Evolutionary conservation across 2,329 filamentous ascomycete species (phyloP), one percentile per base, ranked within the genome.

Genomic region (Emergomyces pasteurianus): DNA sequence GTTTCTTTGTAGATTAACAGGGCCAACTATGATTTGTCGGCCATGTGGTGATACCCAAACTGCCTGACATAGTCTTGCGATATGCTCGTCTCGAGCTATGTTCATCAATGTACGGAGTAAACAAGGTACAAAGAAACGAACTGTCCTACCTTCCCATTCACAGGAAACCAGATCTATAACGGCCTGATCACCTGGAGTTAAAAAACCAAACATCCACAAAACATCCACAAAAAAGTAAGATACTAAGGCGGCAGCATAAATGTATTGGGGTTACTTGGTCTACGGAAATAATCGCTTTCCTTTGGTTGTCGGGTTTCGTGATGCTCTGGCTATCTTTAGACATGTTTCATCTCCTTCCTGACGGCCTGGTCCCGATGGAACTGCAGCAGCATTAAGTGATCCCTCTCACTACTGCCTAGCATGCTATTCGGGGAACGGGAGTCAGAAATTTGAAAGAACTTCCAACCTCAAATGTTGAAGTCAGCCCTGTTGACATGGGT

Each of bases 391-490:
- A 0, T 74, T 87, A 2, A 79, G 86, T 8, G 85, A 87, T 65
- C 85, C 85, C 3, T 0, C 72, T 87, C 1, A 77, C 83, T 0
- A 83, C 87, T 0, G 83, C 81, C 12, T 86, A 83, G 84, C 85
- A 87, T 66, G 84, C 83, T 0, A 78, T 85, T 10, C 76, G 77
- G 5, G 73, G 79, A 3, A 77, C 77, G 0, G 76, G 77, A 0
- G 70, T 83, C 40, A 75, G 75, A 10, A 60, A 68, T 3, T 57
- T 31, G 6, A 43, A 21, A 10, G 77, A 77, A 0, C 75, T 80
- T 16, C 75, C 74, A 0, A 80, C 80, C 1, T 67, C 86, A 26
- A 77, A 87, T 8, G 71, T 86, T 3, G 84, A 85, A 3, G 83
- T 81, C 0, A 84, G 84, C 0, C 84, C 85, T 0, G 86, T n/a